Conservation (phyloP, 345 rosid genomes). For the Lumnitzera littorea region DNA sequence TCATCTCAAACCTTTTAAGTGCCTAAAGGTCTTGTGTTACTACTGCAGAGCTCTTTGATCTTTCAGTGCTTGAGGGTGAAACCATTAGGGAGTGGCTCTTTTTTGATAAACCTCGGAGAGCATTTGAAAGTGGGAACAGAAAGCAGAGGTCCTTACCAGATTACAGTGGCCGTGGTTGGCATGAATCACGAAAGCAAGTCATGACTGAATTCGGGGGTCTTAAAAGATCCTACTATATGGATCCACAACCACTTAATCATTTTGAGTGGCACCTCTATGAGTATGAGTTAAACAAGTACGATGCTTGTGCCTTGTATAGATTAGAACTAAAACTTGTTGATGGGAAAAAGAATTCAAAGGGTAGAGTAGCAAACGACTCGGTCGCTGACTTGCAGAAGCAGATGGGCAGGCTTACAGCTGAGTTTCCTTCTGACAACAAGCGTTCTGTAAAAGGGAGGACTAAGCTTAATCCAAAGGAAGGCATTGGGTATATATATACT, state of each 20-base stretch:
- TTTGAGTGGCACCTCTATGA: constrained; percentile 99
- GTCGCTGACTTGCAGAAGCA: constrained; percentile 91
- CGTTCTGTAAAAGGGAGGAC: constrained; percentile 62
- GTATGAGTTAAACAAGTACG: constrained; percentile 88
- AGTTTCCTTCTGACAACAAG: constrained; percentile 75
- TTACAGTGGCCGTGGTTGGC: constrained; percentile 97
- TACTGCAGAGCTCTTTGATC: constrained; percentile 89
- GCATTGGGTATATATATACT: constrained; percentile 27
- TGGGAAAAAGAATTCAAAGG: constrained; percentile 81
- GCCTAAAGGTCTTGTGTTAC: constrained; percentile 10
- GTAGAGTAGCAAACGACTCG: constrained; percentile 59
- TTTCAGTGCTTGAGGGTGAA: constrained; percentile 76
- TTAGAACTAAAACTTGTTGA: constrained; percentile 90
- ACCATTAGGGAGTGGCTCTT: constrained; percentile 97
- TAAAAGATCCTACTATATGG: constrained; percentile 98
- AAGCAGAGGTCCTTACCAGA: constrained; percentile 99
- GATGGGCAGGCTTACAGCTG: constrained; percentile 90
- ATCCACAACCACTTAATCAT: constrained; percentile 87
- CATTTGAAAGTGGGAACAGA: constrained; percentile 93
- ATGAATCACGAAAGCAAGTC: constrained; percentile 94
- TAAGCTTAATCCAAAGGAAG: constrained; percentile 44
- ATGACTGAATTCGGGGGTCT: constrained; percentile 89
- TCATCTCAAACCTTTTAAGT: constrained; percentile 7
- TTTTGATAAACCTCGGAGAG: constrained; percentile 95
- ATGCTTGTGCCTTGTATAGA: constrained; percentile 91